Percentiles rank a stretch among this genome's conserved stretches.
phyloP scores from a whole-genome alignment of 2,329 filamentous ascomycete genomes.

The Didymosphaeria variabile region DNA sequence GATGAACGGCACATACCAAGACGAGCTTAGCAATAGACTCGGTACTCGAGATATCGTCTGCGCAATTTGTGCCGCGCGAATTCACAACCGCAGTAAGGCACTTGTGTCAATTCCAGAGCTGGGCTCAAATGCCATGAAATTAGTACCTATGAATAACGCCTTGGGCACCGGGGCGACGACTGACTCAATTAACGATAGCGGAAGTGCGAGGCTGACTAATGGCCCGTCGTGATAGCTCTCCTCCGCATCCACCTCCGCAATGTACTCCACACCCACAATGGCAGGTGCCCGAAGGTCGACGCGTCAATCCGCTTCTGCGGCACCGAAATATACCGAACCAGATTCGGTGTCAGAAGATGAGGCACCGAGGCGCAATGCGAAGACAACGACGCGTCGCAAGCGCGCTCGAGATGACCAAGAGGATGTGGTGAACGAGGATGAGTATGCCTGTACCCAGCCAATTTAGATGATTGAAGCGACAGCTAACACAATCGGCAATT shows the following conservation, averaged over 20 bases:
- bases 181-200: no score
- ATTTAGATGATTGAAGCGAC: background rate
- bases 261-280: slow-evolving; percentile 28
- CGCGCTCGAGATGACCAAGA: slow-evolving; percentile 34
- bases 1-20: no score
- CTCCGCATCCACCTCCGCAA: slow-evolving; percentile 4
- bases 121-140: no score
- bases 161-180: no score
- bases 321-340: slow-evolving; percentile 32
- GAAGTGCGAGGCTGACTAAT: slow-evolving; percentile 1
- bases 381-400: slow-evolving; percentile 39
- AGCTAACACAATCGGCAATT: background rate
- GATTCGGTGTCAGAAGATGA: slow-evolving; percentile 27
- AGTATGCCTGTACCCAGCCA: slow-evolving; percentile 5
- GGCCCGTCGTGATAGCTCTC: background rate
- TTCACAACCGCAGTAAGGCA: no score
- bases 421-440: slow-evolving; percentile 19
- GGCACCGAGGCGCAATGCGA: slow-evolving; percentile 30
- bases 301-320: slow-evolving; percentile 31
- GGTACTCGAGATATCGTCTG: no score
- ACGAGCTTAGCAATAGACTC: no score
- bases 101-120: no score
- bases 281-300: slow-evolving; percentile 40
- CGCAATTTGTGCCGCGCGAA: no score
- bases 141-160: no score